Conservation (phyloP, 148 eudicot genomes). For the Rhododendron ovatum region DNA sequence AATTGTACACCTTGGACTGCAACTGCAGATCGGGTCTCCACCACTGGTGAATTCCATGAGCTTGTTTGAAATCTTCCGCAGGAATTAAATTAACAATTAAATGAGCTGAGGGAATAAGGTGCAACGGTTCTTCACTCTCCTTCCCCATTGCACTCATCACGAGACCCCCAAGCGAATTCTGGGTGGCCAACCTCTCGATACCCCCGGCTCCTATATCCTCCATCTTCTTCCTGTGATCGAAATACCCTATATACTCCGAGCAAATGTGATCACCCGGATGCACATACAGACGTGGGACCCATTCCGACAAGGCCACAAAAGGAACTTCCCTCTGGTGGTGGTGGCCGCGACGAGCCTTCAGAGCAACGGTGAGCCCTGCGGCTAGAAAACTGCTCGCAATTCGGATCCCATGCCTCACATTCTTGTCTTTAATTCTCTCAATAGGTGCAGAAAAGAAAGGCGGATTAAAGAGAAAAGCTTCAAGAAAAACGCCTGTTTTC, state of each 20-base stretch:
- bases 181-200: slow-evolving; percentile 60
- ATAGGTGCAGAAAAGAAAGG: slow-evolving; percentile 83
- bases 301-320: slow-evolving; percentile 36
- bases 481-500: slow-evolving; percentile 47
- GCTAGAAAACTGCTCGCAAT: slow-evolving; percentile 82
- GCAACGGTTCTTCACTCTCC: slow-evolving; percentile 59
- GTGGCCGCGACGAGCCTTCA: slow-evolving; percentile 23
- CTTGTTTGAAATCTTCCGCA: slow-evolving; percentile 53
- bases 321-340: slow-evolving; percentile 28
- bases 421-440: slow-evolving; percentile 71
- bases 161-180: slow-evolving; percentile 79
- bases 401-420: slow-evolving; percentile 78
- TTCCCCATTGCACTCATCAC: slow-evolving; percentile 67
- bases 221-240: slow-evolving; percentile 57
- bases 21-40: slow-evolving; percentile 57
- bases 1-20: slow-evolving; percentile 42
- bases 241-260: slow-evolving; percentile 62
- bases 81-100: slow-evolving; percentile 46
- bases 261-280: slow-evolving; percentile 60
- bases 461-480: slow-evolving; percentile 77
- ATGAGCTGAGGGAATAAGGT: slow-evolving; percentile 79
- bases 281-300: slow-evolving; percentile 52
- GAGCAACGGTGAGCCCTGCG: slow-evolving; percentile 81
- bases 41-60: slow-evolving; percentile 92
- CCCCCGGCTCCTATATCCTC: slow-evolving; percentile 53